These are phyloP conservation scores for Sporothrix schenckii DNA, from an alignment of 2,329 filamentous ascomycete genomes.

Conservation along the genomic window DNA sequence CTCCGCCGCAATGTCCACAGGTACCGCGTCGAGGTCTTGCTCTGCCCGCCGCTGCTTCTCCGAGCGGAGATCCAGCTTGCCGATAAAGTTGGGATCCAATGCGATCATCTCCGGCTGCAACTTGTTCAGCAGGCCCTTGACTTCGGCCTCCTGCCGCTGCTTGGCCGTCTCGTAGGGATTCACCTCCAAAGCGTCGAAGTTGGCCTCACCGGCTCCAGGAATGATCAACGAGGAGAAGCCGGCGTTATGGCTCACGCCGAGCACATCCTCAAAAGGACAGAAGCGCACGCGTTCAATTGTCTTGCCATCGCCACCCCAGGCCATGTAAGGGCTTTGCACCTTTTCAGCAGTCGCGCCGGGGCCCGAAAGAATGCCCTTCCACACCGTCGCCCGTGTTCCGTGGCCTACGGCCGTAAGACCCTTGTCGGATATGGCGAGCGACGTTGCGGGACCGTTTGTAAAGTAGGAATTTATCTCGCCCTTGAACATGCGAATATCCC, in stretches of 20 bases:
- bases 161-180: conserved; percentile 95
- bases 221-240: conserved; percentile 91
- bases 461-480: conserved; percentile 84
- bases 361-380: conserved; percentile 70
- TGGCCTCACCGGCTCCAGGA: conserved; percentile 93
- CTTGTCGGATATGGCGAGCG: conserved; percentile 84
- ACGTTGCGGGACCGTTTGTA: conserved; percentile 78
- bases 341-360: conserved; percentile 72
- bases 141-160: conserved; percentile 90
- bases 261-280: conserved; percentile 93
- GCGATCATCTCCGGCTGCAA: conserved; percentile 96
- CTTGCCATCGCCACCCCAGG: conserved; percentile 85
- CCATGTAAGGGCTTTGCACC: conserved; percentile 86
- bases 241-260: conserved; percentile 75
- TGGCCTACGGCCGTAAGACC: conserved; percentile 87
- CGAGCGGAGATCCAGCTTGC: conserved; percentile 79
- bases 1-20: conserved; percentile 60
- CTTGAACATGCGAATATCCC: conserved; percentile 55
- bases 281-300: conserved; percentile 79
- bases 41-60: conserved; percentile 77
- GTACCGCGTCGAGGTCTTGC: conserved; percentile 74
- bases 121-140: conserved; percentile 89
- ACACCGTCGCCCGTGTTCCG: conserved; percentile 86
- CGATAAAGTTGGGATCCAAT: conserved; percentile 88
- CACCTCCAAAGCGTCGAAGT: conserved; percentile 89